A percentile compares a stretch with the other conserved stretches of the same genome.
Conservation (phyloP, 345 rosid genomes). For the Eucalyptus curtisii region DNA sequence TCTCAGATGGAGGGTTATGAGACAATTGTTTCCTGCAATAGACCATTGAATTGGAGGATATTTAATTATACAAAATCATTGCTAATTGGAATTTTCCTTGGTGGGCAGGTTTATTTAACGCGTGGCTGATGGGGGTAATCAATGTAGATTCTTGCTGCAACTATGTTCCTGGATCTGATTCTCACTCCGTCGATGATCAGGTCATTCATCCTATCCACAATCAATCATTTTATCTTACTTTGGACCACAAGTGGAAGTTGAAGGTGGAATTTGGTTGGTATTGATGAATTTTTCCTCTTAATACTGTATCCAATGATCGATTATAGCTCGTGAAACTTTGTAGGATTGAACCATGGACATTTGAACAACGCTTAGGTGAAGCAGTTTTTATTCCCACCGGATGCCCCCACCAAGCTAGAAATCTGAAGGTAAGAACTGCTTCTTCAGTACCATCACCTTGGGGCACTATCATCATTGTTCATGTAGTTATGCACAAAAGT, state of each 20-base stretch:
- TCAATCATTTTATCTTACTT: slow-evolving; percentile 56
- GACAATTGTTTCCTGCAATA: neutral
- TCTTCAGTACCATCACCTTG: neutral
- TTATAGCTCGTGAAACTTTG: neutral
- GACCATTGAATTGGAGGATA: neutral
- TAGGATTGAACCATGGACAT: slow-evolving; percentile 88
- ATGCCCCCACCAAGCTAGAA: slow-evolving; percentile 96
- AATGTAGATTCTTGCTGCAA: neutral
- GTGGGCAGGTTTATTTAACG: neutral
- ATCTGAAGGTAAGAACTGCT: slow-evolving; percentile 46
- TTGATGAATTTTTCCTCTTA: neutral
- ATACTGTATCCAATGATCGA: neutral
- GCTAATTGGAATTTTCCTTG: neutral
- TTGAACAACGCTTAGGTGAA: slow-evolving; percentile 72
- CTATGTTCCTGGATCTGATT: neutral
- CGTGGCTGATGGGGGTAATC: neutral
- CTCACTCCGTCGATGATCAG: slow-evolving; percentile 10
- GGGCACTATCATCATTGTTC: neutral
- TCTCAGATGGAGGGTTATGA: neutral
- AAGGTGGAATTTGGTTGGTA: slow-evolving; percentile 70
- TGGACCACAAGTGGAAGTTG: slow-evolving; percentile 59
- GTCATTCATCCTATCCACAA: slow-evolving; percentile 76
- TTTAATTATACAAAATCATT: neutral
- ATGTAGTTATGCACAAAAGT: too few species aligned
- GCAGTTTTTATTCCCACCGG: slow-evolving; percentile 92